phyloP scores from a whole-genome alignment of 2,329 filamentous ascomycete genomes.

The Diaporthe sp. region DNA sequence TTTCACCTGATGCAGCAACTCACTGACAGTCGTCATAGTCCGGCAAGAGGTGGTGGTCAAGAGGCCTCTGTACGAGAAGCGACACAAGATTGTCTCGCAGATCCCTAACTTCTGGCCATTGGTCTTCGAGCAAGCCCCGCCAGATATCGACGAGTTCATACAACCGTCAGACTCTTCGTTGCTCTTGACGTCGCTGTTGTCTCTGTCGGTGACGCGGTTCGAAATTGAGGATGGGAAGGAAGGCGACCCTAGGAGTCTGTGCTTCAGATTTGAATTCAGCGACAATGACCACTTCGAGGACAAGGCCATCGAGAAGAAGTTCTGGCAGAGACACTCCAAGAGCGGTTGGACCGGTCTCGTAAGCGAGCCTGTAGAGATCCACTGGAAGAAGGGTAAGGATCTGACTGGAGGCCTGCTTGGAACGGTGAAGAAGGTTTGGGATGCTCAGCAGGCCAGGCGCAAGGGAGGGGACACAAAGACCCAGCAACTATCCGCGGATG shows the following conservation, averaged over 20 bases:
- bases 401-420: constrained; percentile 84
- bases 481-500: constrained; percentile 57
- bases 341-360: constrained; percentile 82
- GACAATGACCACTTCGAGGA: constrained; percentile 88
- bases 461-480: constrained; percentile 50
- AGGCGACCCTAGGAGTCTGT: constrained; percentile 85
- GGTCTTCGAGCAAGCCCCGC: constrained; percentile 87
- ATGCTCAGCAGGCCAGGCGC: constrained; percentile 64
- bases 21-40: constrained; percentile 61
- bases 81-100: constrained; percentile 75
- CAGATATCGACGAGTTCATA: constrained; percentile 89
- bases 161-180: constrained; percentile 82
- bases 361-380: constrained; percentile 88
- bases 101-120: constrained; percentile 96
- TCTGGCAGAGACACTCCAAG: constrained; percentile 82
- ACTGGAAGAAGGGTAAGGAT: constrained; percentile 90
- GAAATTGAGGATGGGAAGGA: constrained; percentile 74
- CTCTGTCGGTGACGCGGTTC: constrained; percentile 82
- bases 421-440: constrained; percentile 77
- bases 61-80: constrained; percentile 80
- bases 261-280: constrained; percentile 82
- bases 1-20: background rate
- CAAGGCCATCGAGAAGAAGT: constrained; percentile 86
- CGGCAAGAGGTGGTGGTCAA: constrained; percentile 78
- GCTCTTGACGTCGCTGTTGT: constrained; percentile 76